Conservation (phyloP, 345 rosid species). For the Aurinia saxatilis region DNA sequence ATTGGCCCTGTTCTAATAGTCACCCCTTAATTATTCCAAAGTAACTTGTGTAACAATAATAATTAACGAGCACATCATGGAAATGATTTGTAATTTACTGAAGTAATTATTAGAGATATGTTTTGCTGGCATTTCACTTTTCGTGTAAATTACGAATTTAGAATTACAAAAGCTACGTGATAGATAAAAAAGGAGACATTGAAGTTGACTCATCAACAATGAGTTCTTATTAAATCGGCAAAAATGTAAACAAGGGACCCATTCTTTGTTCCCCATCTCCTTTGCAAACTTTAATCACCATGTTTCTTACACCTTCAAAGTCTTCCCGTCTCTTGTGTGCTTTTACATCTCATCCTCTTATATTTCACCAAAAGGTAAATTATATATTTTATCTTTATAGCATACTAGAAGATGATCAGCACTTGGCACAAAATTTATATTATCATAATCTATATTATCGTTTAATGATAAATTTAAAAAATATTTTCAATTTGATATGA, state of each 20-base stretch:
- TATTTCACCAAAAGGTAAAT: neutral
- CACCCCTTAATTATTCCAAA: neutral
- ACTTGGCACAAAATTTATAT: too few relatives aligned
- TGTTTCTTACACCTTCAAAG: constrained; percentile 8
- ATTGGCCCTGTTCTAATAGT: too few relatives aligned
- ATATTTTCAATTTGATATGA: too few relatives aligned
- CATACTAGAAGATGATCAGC: too few relatives aligned
- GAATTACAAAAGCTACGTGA: constrained; percentile 13
- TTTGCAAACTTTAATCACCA: constrained; percentile 36
- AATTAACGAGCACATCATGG: neutral
- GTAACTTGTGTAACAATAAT: neutral
- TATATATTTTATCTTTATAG: neutral
- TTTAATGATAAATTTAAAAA: too few relatives aligned
- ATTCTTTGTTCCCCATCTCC: constrained; percentile 44
- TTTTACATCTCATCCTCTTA: neutral
- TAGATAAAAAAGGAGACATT: constrained; percentile 34
- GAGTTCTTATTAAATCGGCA: constrained; percentile 23
- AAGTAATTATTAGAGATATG: neutral
- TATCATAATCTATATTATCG: too few relatives aligned
- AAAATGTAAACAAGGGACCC: constrained; percentile 45
- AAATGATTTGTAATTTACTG: constrained; percentile 1
- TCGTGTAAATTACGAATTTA: constrained; percentile 17
- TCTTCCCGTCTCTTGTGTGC: neutral
- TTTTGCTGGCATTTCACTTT: constrained; percentile 3
- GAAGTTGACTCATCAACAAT: constrained; percentile 64